Evolutionary conservation across 306 rosid genomes (phyloP).

Genomic region (Prunus campanulata): DNA sequence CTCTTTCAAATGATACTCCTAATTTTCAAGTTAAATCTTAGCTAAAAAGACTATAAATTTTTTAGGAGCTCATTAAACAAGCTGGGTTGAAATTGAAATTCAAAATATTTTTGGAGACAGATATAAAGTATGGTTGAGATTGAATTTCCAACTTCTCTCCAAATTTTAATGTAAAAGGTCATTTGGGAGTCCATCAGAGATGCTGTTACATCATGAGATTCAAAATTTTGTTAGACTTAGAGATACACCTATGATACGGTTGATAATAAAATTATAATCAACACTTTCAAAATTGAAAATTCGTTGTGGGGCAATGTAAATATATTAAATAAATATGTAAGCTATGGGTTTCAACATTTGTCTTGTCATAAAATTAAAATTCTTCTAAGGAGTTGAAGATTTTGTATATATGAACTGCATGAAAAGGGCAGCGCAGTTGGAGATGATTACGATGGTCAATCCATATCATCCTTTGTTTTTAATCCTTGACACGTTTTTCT

Average conservation of each 20-base stretch:
- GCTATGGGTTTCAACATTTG: not conserved
- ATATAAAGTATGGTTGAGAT: too few relatives aligned
- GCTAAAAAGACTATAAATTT: too few relatives aligned
- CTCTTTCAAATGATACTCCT: too few relatives aligned
- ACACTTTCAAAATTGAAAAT: not conserved
- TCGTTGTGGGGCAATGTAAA: not conserved
- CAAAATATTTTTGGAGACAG: too few relatives aligned
- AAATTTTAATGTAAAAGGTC: too few relatives aligned
- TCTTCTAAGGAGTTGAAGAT: not conserved
- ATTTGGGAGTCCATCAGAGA: too few relatives aligned
- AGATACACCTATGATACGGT: not conserved
- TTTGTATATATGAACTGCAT: not conserved
- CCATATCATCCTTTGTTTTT: not conserved
- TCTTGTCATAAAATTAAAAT: not conserved
- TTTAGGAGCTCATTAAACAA: too few relatives aligned
- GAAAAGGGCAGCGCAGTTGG: constrained; percentile 5
- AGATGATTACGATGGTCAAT: constrained; percentile 14
- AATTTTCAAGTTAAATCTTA: too few relatives aligned
- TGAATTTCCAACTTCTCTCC: too few relatives aligned
- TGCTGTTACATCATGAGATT: not conserved
- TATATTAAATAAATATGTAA: not conserved
- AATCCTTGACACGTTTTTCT: not conserved
- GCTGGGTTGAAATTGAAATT: too few relatives aligned
- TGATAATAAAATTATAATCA: not conserved
- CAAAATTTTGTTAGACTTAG: not conserved